These are phyloP conservation scores for Alternaria alternata DNA, from an alignment of 2,329 filamentous ascomycete species.

Conservation along the genomic window DNA sequence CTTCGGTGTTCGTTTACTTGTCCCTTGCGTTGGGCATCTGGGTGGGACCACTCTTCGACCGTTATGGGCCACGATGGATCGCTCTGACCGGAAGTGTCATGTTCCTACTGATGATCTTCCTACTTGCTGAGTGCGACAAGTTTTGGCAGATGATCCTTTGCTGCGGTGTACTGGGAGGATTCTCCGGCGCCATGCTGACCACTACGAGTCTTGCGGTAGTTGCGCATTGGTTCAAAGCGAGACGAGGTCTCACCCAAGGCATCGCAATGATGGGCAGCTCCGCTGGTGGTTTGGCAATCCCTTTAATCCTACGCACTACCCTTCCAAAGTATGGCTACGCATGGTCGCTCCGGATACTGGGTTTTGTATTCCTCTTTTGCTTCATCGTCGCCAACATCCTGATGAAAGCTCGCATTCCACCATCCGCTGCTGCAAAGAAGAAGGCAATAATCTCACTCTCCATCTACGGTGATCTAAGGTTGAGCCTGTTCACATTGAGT, in stretches of 20 bases:
- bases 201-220: constrained; percentile 49
- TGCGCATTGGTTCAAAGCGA: constrained; percentile 51
- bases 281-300: constrained; percentile 48
- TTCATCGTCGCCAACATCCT: constrained; percentile 45
- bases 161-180: constrained; percentile 51
- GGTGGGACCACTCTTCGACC: constrained; percentile 75
- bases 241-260: constrained; percentile 49
- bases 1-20: constrained; percentile 84
- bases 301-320: constrained; percentile 45
- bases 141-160: constrained; percentile 56
- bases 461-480: constrained; percentile 45
- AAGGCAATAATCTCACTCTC: constrained; percentile 48
- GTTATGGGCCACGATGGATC: constrained; percentile 49
- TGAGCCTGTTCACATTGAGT: constrained; percentile 46
- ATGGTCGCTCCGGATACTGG: constrained; percentile 52
- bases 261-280: constrained; percentile 51
- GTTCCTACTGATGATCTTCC: constrained; percentile 42
- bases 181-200: constrained; percentile 50
- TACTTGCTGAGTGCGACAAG: constrained; percentile 44
- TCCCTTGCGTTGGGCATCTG: constrained; percentile 85
- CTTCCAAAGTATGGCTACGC: constrained; percentile 47
- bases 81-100: constrained; percentile 39
- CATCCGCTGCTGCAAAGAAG: constrained; percentile 39
- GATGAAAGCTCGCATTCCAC: constrained; percentile 47
- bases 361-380: constrained; percentile 46